Evolutionary conservation across 352 stramenopile genomes (phyloP), one percentile per base, ranked within the genome.

Genomic region (Pythium utonaiense): DNA sequence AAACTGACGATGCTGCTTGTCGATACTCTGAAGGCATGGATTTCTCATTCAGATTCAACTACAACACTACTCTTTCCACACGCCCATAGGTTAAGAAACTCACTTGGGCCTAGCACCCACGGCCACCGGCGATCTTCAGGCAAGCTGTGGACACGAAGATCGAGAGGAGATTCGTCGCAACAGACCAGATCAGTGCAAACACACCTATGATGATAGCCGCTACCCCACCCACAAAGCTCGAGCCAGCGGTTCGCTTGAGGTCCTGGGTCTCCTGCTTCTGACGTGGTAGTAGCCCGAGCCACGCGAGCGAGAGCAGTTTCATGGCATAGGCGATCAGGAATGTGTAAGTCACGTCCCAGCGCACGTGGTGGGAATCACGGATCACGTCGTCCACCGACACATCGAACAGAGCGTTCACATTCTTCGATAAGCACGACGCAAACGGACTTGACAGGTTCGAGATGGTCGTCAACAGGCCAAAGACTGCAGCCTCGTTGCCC

Each of bases 131-230:
- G 53, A 92, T 55, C 13, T 74, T 61, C 1, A 87, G 53, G 49
- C 82, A 91, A 6, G 77, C 64, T 9, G 82, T 91, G 13, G 55
- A 60, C 9, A 67, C 57, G 44, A 89, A 88, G 24, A 89, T 73
- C 3, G 70, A 77, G 25, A 91, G 41, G 1, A 89, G 48, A 36
- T 88, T 89, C 3, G 79, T 85, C 0, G 51, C 58, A 16, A 89
- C 62, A 1, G 82, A 87, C 76, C 75, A 91, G 3, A 81, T 2
- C 0, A 88, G 40, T 25, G 80, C 75, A 55, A 85, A 83, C 3
- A 54, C 17, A 21, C 70, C 77, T 19, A 82, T 70, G 8, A 4
- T 48, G 6, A 88, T 38, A 3, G 69, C 71, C 12, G 71, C 25
- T 12, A 75, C 47, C 6, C 80, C 78, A 17, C 65, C 70, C 48